These are phyloP conservation scores for Globisporangium okanoganense DNA, from an alignment of 352 stramenopile genomes.

Conservation along the genomic window DNA sequence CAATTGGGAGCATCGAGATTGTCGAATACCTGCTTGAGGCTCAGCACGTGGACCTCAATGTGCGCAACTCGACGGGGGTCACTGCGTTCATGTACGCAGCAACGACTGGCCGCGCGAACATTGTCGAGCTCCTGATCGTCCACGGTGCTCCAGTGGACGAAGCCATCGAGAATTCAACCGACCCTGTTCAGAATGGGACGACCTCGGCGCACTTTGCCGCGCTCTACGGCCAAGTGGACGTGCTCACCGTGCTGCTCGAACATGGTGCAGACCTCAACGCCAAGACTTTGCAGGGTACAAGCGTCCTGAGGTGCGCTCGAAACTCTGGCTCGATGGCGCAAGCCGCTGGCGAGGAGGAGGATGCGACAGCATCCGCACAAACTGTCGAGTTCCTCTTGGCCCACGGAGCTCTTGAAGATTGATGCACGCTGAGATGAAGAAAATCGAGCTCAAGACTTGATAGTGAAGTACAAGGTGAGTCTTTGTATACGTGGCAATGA, in stretches of 20 bases:
- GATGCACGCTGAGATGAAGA: no score
- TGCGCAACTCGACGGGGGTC: slow-evolving; percentile 2
- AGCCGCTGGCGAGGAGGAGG: neutral
- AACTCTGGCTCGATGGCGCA: neutral
- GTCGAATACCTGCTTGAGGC: neutral
- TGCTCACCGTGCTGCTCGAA: slow-evolving; percentile 4
- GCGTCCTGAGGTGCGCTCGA: slow-evolving; percentile 3
- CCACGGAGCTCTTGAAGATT: neutral
- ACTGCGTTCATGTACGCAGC: slow-evolving; percentile 6
- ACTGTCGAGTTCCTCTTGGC: slow-evolving; percentile 9
- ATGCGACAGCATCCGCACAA: neutral
- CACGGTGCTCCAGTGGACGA: slow-evolving; percentile 1
- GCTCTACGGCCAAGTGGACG: neutral
- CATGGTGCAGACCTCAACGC: slow-evolving; percentile 9
- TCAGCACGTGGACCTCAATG: neutral
- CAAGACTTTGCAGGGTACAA: slow-evolving; percentile 6
- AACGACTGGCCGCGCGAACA: neutral
- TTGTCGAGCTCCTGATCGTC: slow-evolving; percentile 1
- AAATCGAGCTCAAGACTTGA: no score
- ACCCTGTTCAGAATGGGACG: neutral
- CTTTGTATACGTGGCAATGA: neutral
- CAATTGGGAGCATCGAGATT: neutral
- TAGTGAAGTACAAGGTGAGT: no score
- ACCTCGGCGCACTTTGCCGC: neutral
- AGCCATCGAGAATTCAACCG: neutral